Evolutionary conservation across 148 eudicot genomes (phyloP).

Genomic region (Persicaria maculosa): DNA sequence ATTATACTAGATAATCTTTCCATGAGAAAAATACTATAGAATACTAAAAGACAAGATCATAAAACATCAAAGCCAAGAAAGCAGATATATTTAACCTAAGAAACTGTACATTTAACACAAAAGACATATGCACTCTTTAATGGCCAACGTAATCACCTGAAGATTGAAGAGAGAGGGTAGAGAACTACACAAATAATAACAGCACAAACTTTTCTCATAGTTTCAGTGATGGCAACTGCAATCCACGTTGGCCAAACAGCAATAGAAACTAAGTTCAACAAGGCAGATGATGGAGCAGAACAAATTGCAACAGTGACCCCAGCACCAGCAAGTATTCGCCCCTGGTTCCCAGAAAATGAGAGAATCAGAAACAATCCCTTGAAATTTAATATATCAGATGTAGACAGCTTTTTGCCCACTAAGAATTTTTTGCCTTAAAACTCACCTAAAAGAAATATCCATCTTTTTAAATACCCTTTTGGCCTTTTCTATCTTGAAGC

Average conservation of each 20-base stretch:
- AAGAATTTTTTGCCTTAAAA: too few species aligned
- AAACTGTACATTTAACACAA: background rate
- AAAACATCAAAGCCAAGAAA: background rate
- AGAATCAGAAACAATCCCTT: background rate
- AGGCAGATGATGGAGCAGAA: conserved; percentile 58
- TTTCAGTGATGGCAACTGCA: conserved; percentile 70
- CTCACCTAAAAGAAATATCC: too few species aligned
- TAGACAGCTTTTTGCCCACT: too few species aligned
- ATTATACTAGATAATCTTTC: background rate
- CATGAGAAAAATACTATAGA: background rate
- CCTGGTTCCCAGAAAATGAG: conserved; percentile 32
- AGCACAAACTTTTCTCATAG: conserved; percentile 70
- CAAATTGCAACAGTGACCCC: conserved; percentile 84
- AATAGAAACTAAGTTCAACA: conserved; percentile 58
- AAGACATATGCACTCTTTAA: background rate
- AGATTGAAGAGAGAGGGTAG: background rate
- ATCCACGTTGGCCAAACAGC: conserved; percentile 86
- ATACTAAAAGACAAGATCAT: background rate
- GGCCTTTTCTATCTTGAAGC: too few species aligned
- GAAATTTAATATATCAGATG: too few species aligned
- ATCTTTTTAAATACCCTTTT: too few species aligned
- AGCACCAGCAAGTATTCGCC: conserved; percentile 73
- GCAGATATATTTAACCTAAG: background rate
- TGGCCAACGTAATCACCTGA: background rate
- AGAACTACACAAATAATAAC: background rate